Evolutionary conservation across 2,329 filamentous ascomycete genomes (phyloP).

Genomic region (Colletotrichum siamense): DNA sequence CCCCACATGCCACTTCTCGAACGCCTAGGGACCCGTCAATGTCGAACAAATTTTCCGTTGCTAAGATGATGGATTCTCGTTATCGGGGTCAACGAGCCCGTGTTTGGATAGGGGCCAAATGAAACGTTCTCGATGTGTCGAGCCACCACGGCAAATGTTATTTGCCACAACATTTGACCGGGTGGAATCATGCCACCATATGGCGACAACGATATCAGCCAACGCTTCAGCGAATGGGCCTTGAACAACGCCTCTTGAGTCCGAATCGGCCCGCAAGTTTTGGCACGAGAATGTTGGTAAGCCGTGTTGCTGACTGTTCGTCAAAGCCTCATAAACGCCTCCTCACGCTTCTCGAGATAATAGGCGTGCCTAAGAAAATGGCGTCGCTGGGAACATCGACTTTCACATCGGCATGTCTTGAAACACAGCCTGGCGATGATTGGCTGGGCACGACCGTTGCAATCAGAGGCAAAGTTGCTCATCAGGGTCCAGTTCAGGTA

Average conservation of each 20-base stretch:
- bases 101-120: slow-evolving; percentile 15
- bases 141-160: background rate
- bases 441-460: slow-evolving; percentile 10
- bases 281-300: background rate
- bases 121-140: background rate
- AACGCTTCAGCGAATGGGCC: background rate
- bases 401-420: background rate
- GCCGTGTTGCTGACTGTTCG: background rate
- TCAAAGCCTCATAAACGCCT: background rate
- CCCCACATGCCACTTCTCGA: slow-evolving; percentile 16
- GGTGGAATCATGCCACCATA: background rate
- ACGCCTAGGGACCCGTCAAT: background rate
- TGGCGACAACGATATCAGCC: background rate
- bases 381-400: background rate
- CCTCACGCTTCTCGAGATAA: background rate
- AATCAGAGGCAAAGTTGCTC: background rate
- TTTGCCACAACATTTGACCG: background rate
- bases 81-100: background rate
- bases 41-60: slow-evolving; percentile 15
- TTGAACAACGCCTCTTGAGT: background rate
- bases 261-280: background rate
- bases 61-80: slow-evolving; percentile 3
- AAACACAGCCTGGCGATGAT: slow-evolving; percentile 3
- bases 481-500: slow-evolving; percentile 14
- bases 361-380: background rate